Percentiles rank a stretch among this genome's conserved stretches.
Evolutionary conservation across 495 filamentous ascomycete genomes (phyloP).

Genomic region (Sphaerosporella brunnea): DNA sequence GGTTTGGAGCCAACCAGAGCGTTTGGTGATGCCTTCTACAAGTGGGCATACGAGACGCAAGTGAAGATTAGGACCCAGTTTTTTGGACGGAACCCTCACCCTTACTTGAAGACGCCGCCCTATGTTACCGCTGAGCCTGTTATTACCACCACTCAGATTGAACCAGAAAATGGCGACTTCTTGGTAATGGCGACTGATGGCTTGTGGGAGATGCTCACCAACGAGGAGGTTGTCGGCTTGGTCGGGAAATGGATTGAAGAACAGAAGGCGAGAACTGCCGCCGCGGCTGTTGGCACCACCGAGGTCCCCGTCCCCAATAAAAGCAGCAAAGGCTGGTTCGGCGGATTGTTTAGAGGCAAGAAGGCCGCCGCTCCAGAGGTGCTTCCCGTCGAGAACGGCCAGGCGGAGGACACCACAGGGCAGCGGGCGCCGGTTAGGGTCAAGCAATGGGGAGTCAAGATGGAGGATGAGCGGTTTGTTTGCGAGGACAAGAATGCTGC

Average conservation of each 20-base stretch:
- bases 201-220: slow-evolving; percentile 97
- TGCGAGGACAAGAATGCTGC: slow-evolving; percentile 93
- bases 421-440: slow-evolving; percentile 52
- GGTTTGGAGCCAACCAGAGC: slow-evolving; percentile 81
- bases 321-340: slow-evolving; percentile 33
- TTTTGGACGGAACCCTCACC: slow-evolving; percentile 58
- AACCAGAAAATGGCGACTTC: slow-evolving; percentile 82
- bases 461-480: slow-evolving; percentile 57
- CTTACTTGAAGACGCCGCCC: slow-evolving; percentile 71
- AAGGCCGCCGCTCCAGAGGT: slow-evolving; percentile 26
- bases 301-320: slow-evolving; percentile 7
- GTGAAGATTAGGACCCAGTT: slow-evolving; percentile 63
- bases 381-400: slow-evolving; percentile 35
- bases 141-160: slow-evolving; percentile 84
- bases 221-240: slow-evolving; percentile 91
- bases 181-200: slow-evolving; percentile 94
- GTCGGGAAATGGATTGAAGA: slow-evolving; percentile 93
- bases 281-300: slow-evolving; percentile 26
- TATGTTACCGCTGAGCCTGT: slow-evolving; percentile 96
- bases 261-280: slow-evolving; percentile 33
- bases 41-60: slow-evolving; percentile 75
- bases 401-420: slow-evolving; percentile 7
- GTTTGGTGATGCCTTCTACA: slow-evolving; percentile 92
- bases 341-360: slow-evolving; percentile 18
- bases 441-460: slow-evolving; percentile 62